phyloP scores from a whole-genome alignment of 2,329 filamentous ascomycete genomes.

The Cordyceps tenuipes region DNA sequence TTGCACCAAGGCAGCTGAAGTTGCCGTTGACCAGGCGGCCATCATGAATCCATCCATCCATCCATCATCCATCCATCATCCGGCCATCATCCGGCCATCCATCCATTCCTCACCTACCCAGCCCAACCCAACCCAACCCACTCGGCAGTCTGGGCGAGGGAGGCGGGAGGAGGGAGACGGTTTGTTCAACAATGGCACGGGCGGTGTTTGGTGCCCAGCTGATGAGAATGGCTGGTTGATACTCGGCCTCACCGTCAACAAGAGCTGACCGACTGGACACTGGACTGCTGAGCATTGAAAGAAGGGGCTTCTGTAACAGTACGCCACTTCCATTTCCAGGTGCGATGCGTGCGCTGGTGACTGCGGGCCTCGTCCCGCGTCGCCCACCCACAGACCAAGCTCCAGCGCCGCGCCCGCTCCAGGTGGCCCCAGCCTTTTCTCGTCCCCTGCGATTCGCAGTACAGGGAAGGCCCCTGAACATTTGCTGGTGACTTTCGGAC shows the following conservation, averaged over 20 bases:
- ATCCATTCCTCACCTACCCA: background rate
- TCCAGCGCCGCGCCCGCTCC: background rate
- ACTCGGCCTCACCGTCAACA: no score
- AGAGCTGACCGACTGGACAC: no score
- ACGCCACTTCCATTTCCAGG: no score
- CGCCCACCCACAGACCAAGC: background rate
- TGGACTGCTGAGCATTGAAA: background rate
- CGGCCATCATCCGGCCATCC: background rate
- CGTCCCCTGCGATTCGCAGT: background rate
- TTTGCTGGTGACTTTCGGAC: background rate
- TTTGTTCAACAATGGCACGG: background rate
- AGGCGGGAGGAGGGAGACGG: background rate
- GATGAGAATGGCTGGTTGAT: background rate
- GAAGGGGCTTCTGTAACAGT: background rate
- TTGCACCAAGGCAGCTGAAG: background rate
- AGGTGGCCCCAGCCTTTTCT: background rate
- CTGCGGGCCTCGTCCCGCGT: background rate
- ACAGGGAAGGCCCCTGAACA: background rate
- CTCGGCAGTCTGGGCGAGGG: background rate
- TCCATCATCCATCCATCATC: background rate
- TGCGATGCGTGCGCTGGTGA: background rate
- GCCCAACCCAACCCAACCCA: background rate
- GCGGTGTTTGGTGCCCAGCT: background rate
- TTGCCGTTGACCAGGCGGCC: background rate
- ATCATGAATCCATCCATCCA: background rate